Conservation (phyloP, 257 asterid species). For the Forsythia viridissima region DNA sequence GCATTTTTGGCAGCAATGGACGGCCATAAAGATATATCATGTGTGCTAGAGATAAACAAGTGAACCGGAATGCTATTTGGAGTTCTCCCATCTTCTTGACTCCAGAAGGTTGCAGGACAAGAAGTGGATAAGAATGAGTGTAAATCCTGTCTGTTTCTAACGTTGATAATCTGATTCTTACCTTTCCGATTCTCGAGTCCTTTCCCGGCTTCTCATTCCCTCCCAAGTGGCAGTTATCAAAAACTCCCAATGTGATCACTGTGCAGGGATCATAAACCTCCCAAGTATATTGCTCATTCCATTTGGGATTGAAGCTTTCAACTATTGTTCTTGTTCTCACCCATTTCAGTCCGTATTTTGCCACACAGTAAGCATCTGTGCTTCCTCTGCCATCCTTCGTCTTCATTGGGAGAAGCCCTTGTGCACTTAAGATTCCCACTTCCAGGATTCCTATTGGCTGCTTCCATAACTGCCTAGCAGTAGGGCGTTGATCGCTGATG, state of each 20-base stretch:
- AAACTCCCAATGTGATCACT: slow-evolving; percentile 60
- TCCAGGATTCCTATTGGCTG: slow-evolving; percentile 65
- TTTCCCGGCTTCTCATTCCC: slow-evolving; percentile 35
- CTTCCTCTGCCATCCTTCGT: slow-evolving; percentile 46
- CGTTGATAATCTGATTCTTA: slow-evolving; percentile 64
- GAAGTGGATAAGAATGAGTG: slow-evolving; percentile 62
- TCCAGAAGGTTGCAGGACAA: slow-evolving; percentile 57
- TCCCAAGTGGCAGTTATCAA: slow-evolving; percentile 58
- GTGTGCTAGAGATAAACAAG: slow-evolving; percentile 52
- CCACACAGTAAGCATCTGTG: slow-evolving; percentile 72
- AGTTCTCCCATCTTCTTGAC: slow-evolving; percentile 71
- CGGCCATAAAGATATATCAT: slow-evolving; percentile 50
- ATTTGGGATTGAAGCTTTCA: slow-evolving; percentile 48
- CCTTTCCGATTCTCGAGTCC: slow-evolving; percentile 61
- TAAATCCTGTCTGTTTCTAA: slow-evolving; percentile 59
- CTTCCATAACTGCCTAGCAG: slow-evolving; percentile 68
- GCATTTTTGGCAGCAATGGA: slow-evolving; percentile 71
- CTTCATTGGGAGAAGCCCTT: slow-evolving; percentile 50
- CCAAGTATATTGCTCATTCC: slow-evolving; percentile 84
- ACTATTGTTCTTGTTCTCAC: slow-evolving; percentile 61
- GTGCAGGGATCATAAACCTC: slow-evolving; percentile 73
- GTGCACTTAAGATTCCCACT: slow-evolving; percentile 65
- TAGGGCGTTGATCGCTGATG: slow-evolving; percentile 67
- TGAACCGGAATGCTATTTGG: slow-evolving; percentile 61
- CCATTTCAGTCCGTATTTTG: slow-evolving; percentile 75